Evolutionary conservation across 176 grass and related monocot species (phyloP), one percentile per base, ranked within the genome.

Genomic region (Microstegium vimineum): DNA sequence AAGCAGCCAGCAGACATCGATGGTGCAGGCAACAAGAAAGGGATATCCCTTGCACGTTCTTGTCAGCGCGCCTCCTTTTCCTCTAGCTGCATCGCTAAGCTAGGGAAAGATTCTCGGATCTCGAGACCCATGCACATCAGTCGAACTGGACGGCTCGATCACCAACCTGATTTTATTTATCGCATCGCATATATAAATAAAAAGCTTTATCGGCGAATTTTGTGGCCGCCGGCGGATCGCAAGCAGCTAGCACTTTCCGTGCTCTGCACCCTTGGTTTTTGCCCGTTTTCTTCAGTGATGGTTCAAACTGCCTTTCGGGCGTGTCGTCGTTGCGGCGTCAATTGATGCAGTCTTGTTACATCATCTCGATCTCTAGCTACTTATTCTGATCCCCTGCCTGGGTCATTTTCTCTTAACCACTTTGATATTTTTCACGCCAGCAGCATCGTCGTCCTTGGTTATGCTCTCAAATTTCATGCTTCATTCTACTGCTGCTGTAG

Each of bases 351-450:
- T 25, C 23, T 42, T 6, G 83, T 82, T 81, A 43, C 87, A 78
- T 86, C 88, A 82, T 25, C 54, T 59, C 14, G 25, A 54, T 65
- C 45, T 43, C 35, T 17, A n/a, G n/a, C 37, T n/a, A 1, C 10
- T 5, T n/a, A 22, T 18, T 61, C 22, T 51, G 26, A 28, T 30
- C 60, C 37, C 5, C 4, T n/a, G n/a, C n/a, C n/a, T 12, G 71
- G 25, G 78, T 82, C 83, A 62, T 90, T 86, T 86, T 86, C 83
- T 17, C 83, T 60, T 82, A 90, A 90, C 79, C 67, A 86, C 88
- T 82, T 82, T 22, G 78, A 51, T 78, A n/a, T 59, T 45, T 30
- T 80, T 36, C 78, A 59, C 57, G 27, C 57, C 57, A 56, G 26
- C 25, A 62, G 5, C 60, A 1, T 27, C 54, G 20, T 60, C 12